Evolutionary conservation across 495 filamentous ascomycete species (phyloP).

Genomic region (Aspergillus ellipticus): DNA sequence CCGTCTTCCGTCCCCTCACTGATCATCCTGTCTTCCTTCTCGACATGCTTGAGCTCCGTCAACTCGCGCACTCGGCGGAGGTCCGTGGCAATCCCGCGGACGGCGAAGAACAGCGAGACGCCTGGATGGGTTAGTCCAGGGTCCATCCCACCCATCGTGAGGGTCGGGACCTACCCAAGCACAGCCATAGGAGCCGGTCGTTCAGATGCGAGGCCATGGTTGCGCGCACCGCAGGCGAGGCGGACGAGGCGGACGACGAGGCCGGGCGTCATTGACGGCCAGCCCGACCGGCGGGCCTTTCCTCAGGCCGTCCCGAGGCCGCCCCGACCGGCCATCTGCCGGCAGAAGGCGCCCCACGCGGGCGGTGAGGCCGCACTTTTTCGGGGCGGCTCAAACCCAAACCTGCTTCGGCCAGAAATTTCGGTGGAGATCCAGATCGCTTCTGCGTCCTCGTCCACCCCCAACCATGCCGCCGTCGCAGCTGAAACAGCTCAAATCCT

Average conservation of each 20-base stretch:
- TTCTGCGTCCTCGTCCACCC: constrained; percentile 8
- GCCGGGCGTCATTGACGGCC: too few species aligned
- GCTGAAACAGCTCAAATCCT: constrained; percentile 90
- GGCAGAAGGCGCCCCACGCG: constrained; percentile 32
- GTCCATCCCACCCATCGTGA: neutral
- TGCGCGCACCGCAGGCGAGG: neutral
- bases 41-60: constrained; percentile 46
- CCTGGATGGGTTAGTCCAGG: constrained; percentile 21
- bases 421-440: constrained; percentile 12
- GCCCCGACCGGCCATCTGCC: neutral
- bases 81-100: constrained; percentile 42
- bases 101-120: constrained; percentile 44
- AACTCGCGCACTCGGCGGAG: constrained; percentile 44
- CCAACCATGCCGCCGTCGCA: constrained; percentile 85
- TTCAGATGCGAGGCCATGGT: constrained; percentile 40
- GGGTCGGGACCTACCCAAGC: constrained; percentile 29
- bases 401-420: constrained; percentile 22
- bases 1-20: constrained; percentile 49
- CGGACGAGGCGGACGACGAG: neutral
- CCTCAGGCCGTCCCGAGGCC: constrained; percentile 26
- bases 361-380: constrained; percentile 38
- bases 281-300: too few species aligned
- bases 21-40: constrained; percentile 43
- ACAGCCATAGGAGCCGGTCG: constrained; percentile 44
- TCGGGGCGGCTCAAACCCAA: constrained; percentile 19